A percentile compares a stretch with the other conserved stretches of the same genome.
Evolutionary conservation across 2,329 filamentous ascomycete genomes (phyloP).

Genomic region (Dothiorella sarmentorum): DNA sequence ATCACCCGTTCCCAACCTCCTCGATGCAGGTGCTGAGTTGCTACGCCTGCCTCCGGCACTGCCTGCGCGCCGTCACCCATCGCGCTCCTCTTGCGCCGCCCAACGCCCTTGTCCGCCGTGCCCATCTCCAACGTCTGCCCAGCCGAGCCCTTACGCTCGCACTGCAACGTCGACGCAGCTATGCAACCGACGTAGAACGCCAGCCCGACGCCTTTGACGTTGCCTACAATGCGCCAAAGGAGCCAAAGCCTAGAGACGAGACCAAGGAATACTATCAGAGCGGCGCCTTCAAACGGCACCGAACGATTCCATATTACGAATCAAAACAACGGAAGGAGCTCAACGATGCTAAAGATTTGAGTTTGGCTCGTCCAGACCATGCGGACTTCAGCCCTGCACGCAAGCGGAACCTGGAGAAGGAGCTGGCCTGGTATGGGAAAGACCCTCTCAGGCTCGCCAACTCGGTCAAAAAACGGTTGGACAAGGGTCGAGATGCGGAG

Average conservation of each 20-base stretch:
- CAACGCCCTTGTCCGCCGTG: slow-evolving; percentile 18
- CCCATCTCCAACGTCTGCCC: background rate
- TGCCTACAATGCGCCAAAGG: background rate
- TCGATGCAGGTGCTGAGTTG: slow-evolving; percentile 39
- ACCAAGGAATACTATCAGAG: background rate
- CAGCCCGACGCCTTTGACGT: background rate
- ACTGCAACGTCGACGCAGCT: slow-evolving; percentile 4
- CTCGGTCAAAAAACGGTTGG: slow-evolving; percentile 61
- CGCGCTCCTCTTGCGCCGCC: slow-evolving; percentile 24
- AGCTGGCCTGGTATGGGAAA: slow-evolving; percentile 36
- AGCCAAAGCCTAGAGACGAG: background rate
- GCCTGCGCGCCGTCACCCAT: slow-evolving; percentile 38
- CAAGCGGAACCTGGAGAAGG: background rate
- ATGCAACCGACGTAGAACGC: background rate
- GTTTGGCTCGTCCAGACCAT: background rate
- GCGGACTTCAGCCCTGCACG: background rate
- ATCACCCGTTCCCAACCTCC: background rate
- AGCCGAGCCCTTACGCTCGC: slow-evolving; percentile 9
- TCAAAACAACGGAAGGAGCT: background rate
- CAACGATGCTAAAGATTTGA: background rate
- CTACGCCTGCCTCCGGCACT: slow-evolving; percentile 43
- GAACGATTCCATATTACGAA: background rate
- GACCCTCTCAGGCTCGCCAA: slow-evolving; percentile 73
- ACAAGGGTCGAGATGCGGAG: slow-evolving; percentile 59
- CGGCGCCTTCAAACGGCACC: background rate